Percentiles rank a stretch among this genome's conserved stretches.
Evolutionary conservation across 257 asterid species (phyloP).

Genomic region (Salvia miltiorrhiza): DNA sequence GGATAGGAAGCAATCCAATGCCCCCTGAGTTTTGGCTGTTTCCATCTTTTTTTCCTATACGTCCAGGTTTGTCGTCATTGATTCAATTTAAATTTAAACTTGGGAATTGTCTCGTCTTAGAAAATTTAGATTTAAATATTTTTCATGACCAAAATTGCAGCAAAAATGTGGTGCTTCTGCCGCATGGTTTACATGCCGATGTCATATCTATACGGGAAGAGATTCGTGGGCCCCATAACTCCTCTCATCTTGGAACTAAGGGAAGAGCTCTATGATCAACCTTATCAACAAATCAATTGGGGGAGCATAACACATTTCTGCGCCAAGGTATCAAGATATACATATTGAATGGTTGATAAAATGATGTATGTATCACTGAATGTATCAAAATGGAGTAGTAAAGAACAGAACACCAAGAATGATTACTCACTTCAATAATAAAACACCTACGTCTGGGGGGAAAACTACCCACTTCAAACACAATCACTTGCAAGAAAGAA

Average conservation of each 20-base stretch:
- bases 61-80: constrained; percentile 81
- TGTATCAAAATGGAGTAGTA: no score
- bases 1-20: constrained; percentile 79
- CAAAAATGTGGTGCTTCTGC: constrained; percentile 77
- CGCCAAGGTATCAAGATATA: no score
- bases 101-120: no score
- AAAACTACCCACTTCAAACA: no score
- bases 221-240: constrained; percentile 70
- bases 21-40: constrained; percentile 86
- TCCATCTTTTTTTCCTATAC: constrained; percentile 71
- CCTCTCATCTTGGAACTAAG: constrained; percentile 58
- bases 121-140: background rate
- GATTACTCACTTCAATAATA: no score
- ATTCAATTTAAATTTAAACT: no score
- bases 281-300: constrained; percentile 54
- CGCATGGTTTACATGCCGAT: constrained; percentile 83
- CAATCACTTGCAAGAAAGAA: no score
- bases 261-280: constrained; percentile 62
- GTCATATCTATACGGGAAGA: constrained; percentile 75
- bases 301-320: constrained; percentile 52
- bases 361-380: no score
- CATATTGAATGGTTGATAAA: no score
- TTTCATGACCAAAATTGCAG: constrained; percentile 34
- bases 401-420: no score
- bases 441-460: no score